Evolutionary conservation across 345 rosid genomes (phyloP), one percentile per base, ranked within the genome.

Genomic region (Euphorbia tirucalli): DNA sequence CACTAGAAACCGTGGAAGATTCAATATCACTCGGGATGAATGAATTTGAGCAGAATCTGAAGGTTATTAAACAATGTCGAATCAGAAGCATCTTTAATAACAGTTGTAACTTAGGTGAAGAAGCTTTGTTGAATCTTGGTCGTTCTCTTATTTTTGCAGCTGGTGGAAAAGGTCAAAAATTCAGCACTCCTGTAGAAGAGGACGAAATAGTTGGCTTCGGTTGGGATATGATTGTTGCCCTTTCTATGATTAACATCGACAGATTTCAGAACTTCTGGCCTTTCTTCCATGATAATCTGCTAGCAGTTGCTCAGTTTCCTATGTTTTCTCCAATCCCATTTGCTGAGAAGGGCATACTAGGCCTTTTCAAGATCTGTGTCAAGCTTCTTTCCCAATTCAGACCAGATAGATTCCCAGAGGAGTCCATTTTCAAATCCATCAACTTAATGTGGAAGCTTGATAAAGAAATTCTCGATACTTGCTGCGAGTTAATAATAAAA

Each of bases 91-190:
- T 94, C 43, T 92, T 94, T 81, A 80, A 85, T 68, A 87, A 79
- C 46, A 90, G 92, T 63, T 78, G 78, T 2, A 78, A 77, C 50
- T 73, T 94, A 7, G 87, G 93, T 0, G 81, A 73, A 4, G 93
- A 80, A 7, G 85, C 92, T 27, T 78, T 94, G 18, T 50, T 85
- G 21, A 82, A 87, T 73, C 88, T 94, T 10, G 97, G 96, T 0
- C 89, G 95, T 24, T 89, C 91, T 21, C 43, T 94, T 14, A 92
- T 94, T 69, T 94, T 87, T 56, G 93, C 98, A 15, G 96, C 97
- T 2, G 98, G 88, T 0, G 98, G 98, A 11, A 90, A 89, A 79
- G 98, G 97, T 69, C 98, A 94, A 57, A 92, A 92, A 78, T 92
- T 95, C 67, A 92, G 91, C 76, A 92, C 99, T 0, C 87, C 93